Evolutionary conservation across 139 green algal genomes (phyloP).

Genomic region (Tetradesmus obliquus): DNA sequence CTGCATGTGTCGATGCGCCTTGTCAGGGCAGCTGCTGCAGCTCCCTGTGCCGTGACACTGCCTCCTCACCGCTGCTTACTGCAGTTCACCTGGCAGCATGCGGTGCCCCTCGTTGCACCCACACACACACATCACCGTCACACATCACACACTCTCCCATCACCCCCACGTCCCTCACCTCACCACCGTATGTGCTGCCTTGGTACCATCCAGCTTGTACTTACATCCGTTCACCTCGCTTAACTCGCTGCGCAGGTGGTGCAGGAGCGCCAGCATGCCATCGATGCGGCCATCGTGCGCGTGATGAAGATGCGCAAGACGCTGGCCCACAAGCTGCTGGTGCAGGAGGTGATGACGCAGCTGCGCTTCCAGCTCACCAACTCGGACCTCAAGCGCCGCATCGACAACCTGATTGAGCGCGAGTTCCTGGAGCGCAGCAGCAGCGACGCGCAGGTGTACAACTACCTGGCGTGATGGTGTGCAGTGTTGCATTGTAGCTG

Average conservation of each 20-base stretch:
- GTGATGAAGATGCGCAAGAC: slow-evolving; percentile 99
- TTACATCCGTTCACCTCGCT: background rate
- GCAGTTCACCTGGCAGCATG: no score
- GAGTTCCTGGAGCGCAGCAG: slow-evolving; percentile 96
- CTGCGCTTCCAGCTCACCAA: slow-evolving; percentile 95
- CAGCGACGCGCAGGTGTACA: slow-evolving; percentile 81
- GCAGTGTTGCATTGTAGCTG: background rate
- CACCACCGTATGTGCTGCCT: background rate
- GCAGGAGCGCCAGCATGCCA: slow-evolving; percentile 94
- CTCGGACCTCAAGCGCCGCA: slow-evolving; percentile 97
- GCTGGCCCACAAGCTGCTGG: slow-evolving; percentile 94
- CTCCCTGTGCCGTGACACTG: no score
- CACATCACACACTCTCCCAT: no score
- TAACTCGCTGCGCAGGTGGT: slow-evolving; percentile 70
- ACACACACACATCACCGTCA: no score
- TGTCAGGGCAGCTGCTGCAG: no score
- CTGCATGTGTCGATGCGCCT: no score
- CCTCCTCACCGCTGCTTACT: no score
- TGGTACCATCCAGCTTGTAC: background rate
- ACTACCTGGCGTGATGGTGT: slow-evolving; percentile 72
- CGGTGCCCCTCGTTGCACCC: no score
- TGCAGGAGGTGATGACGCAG: slow-evolving; percentile 93
- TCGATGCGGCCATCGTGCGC: slow-evolving; percentile 97
- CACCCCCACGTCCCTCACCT: background rate
- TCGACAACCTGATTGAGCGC: slow-evolving; percentile 98